Percentiles rank a stretch among this genome's conserved stretches.
Evolutionary conservation across 305 asterid genomes (phyloP).

Genomic region (Rubia balearica): DNA sequence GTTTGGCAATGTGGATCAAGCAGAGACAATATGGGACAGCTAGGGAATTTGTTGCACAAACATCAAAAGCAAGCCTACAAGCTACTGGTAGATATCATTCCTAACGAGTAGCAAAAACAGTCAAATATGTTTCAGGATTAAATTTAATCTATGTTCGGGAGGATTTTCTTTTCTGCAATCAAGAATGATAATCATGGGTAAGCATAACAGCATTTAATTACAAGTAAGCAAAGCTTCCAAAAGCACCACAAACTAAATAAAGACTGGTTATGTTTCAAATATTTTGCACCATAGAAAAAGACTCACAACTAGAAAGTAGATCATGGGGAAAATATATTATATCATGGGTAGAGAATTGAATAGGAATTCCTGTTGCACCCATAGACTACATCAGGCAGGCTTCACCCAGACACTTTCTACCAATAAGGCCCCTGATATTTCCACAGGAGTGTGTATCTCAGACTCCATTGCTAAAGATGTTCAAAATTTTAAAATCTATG

Average conservation of each 20-base stretch:
- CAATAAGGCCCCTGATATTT: background rate
- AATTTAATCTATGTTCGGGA: background rate
- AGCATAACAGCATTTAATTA: background rate
- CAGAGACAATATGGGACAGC: background rate
- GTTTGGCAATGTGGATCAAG: background rate
- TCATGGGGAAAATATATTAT: background rate
- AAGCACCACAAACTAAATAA: background rate
- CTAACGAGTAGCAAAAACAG: background rate
- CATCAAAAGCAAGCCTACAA: constrained; percentile 2
- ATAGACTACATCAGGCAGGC: background rate
- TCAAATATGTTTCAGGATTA: constrained; percentile 1
- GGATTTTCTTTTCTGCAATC: background rate
- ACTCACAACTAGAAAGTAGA: background rate
- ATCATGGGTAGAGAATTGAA: background rate
- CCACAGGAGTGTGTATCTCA: background rate
- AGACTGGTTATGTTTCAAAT: background rate
- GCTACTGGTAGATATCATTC: background rate
- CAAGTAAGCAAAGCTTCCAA: background rate
- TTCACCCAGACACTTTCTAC: background rate
- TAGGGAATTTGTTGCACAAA: background rate
- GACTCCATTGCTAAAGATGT: background rate
- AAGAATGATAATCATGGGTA: background rate
- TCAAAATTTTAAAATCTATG: background rate
- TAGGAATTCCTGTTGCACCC: background rate
- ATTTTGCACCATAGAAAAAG: background rate